Evolutionary conservation across 2,329 filamentous ascomycete genomes (phyloP).

Genomic region (Penicillium sp.): DNA sequence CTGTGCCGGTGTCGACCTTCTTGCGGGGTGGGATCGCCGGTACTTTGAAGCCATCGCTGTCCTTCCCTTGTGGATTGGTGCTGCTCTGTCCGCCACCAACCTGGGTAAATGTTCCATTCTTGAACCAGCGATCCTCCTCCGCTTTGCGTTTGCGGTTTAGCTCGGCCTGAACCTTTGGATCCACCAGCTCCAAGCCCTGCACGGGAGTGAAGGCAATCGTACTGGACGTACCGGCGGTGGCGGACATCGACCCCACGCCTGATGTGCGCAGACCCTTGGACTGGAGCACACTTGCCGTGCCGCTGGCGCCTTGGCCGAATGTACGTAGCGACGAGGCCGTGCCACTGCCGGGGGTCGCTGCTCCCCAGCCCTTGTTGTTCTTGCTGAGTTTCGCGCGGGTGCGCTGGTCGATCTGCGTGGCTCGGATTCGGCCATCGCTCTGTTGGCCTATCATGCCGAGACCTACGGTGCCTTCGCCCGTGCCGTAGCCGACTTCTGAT

Average conservation of each 20-base stretch:
- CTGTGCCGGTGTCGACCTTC: slow-evolving; percentile 68
- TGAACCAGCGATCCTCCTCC: slow-evolving; percentile 96
- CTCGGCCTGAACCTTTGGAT: slow-evolving; percentile 88
- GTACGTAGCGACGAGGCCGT: slow-evolving; percentile 81
- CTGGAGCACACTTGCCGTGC: slow-evolving; percentile 70
- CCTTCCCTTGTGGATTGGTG: slow-evolving; percentile 34
- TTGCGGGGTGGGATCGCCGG: slow-evolving; percentile 75
- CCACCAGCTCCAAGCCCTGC: slow-evolving; percentile 91
- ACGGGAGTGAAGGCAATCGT: slow-evolving; percentile 92
- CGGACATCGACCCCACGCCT: slow-evolving; percentile 72
- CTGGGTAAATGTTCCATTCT: slow-evolving; percentile 95
- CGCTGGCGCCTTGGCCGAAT: slow-evolving; percentile 66
- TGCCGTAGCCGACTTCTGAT: slow-evolving; percentile 87
- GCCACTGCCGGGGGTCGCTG: slow-evolving; percentile 60
- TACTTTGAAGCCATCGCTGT: slow-evolving; percentile 77
- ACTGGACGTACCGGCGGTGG: slow-evolving; percentile 76
- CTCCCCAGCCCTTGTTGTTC: slow-evolving; percentile 95
- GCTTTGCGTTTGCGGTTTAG: slow-evolving; percentile 88
- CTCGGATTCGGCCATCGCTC: slow-evolving; percentile 86
- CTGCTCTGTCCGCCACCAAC: slow-evolving; percentile 59
- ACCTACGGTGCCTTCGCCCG: slow-evolving; percentile 81
- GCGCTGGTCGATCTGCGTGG: slow-evolving; percentile 86
- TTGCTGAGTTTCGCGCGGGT: slow-evolving; percentile 91
- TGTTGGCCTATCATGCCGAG: slow-evolving; percentile 93
- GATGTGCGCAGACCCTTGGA: slow-evolving; percentile 79